phyloP scores from a whole-genome alignment of 2,329 filamentous ascomycete species.

The Aspergillus thermomutatus region DNA sequence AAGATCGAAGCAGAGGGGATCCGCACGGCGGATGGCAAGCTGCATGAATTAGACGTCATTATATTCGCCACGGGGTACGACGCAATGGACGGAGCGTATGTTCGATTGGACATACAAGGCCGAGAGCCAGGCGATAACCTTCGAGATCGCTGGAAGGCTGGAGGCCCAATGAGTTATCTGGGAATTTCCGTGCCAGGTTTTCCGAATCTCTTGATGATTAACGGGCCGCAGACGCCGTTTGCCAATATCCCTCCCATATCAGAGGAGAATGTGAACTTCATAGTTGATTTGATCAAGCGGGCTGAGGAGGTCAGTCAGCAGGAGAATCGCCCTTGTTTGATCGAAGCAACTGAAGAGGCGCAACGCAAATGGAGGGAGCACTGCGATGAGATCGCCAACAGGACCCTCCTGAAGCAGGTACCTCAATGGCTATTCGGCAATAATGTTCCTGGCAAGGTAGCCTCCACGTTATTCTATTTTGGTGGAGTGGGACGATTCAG shows the following conservation, averaged over 20 bases:
- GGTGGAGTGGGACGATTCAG: conserved; percentile 5
- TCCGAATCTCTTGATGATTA: conserved; percentile 46
- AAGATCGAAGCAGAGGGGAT: conserved; percentile 36
- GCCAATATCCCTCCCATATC: conserved; percentile 30
- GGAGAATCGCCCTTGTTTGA: conserved; percentile 1
- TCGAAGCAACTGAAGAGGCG: conserved; percentile 6
- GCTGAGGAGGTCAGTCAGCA: neutral
- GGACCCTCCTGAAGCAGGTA: conserved; percentile 1
- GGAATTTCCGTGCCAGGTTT: conserved; percentile 39
- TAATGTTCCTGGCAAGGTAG: conserved; percentile 23
- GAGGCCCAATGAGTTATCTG: conserved; percentile 33
- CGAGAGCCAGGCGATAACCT: conserved; percentile 13
- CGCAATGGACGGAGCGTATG: conserved; percentile 36
- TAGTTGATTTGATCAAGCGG: conserved; percentile 1
- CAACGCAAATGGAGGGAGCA: conserved; percentile 2
- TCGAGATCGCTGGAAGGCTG: conserved; percentile 29
- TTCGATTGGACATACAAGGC: conserved; percentile 34
- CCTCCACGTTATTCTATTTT: neutral
- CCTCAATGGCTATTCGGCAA: conserved; percentile 5
- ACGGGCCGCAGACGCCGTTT: conserved; percentile 37
- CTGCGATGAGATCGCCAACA: neutral
- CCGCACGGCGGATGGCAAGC: conserved; percentile 31
- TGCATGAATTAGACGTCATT: conserved; percentile 25
- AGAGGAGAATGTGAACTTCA: conserved; percentile 28
- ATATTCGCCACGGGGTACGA: conserved; percentile 30